These are phyloP conservation scores for Vaccinium myrtillus DNA, from an alignment of 148 eudicot species.

Conservation along the genomic window DNA sequence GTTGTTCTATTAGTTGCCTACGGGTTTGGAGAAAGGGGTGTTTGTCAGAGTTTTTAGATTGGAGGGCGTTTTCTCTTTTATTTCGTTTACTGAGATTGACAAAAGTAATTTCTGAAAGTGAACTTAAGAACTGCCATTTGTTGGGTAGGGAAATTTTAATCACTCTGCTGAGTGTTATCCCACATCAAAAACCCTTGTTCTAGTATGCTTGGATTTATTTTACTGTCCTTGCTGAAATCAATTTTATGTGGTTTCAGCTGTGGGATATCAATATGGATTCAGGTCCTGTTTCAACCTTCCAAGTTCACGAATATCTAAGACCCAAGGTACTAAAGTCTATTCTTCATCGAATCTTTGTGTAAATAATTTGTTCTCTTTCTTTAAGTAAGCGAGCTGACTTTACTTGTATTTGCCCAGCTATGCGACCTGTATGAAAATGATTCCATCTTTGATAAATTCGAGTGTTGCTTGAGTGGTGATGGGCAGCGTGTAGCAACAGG, in stretches of 20 bases:
- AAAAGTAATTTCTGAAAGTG: not conserved
- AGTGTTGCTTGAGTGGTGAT: constrained; percentile 92
- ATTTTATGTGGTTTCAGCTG: constrained; percentile 52
- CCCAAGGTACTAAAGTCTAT: constrained; percentile 63
- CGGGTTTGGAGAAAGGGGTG: not conserved
- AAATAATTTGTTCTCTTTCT: not conserved
- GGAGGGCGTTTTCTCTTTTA: not conserved
- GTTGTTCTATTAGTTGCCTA: constrained; percentile 1
- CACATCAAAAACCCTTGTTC: not conserved
- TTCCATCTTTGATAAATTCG: constrained; percentile 93
- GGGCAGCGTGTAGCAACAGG: constrained; percentile 86
- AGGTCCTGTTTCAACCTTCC: constrained; percentile 92
- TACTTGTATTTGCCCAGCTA: constrained; percentile 44
- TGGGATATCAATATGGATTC: constrained; percentile 99
- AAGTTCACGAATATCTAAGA: constrained; percentile 90
- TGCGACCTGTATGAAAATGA: constrained; percentile 92
- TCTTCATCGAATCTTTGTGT: not conserved
- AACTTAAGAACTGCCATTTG: not conserved
- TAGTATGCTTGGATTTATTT: not conserved
- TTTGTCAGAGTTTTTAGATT: not conserved
- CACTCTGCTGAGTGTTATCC: not conserved
- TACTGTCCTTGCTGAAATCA: constrained; percentile 8
- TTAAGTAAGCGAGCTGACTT: constrained; percentile 1
- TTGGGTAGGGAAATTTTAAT: not conserved
- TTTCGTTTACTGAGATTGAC: not conserved